Base-by-base conservation (phyloP, 2,329 filamentous ascomycete species). In the Penicillium sp. region DNA sequence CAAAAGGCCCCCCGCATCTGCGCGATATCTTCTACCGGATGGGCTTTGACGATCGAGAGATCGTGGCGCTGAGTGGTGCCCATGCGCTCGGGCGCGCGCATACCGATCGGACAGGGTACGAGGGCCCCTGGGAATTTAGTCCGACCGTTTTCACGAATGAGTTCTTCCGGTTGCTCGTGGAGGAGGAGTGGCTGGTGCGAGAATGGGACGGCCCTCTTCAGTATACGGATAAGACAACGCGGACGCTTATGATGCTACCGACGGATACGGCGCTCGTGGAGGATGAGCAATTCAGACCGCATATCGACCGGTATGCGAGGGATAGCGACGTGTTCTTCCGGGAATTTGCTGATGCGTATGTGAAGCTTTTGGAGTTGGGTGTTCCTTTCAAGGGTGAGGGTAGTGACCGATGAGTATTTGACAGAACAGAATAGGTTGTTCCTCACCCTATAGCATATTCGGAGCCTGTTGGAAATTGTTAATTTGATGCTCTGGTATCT, bases 41-140 rank as follows among this genome's bases (percentile, higher is more conserved):
- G 94, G 93, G 94, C 70, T 98, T 97, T 85, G 90, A 95, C 79
- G 94, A 98, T 81, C 91, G 91, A 73, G 93, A 97, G 81, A 98
- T 98, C 75, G 93, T 97, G 49, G 94, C 94, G 30, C 86, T 98
- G 56, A 85, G 86, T 26, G 93, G 92, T 69, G 93, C 91, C 53
- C 93, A 97, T 82, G 91, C 92, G 56, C 86, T 97, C 41, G 93
- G 93, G 65, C 91, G 93, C 69, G 96, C 91, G 84, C 94, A 98
- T 85, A 84, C 88, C 11, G 90, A 95, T 80, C 92, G 94, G 75
- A 92, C 89, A 66, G 94, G 94, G 66, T 98, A 88, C 79, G 86
- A 90, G 1, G 95, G 95, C 1, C 92, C 92, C 58, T 97, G 92
- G 92, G 93, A 91, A 68, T 95, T 95, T 84, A 93, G 90, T 58